phyloP scores from a whole-genome alignment of 208 protist genomes.

The Crithidia sp. region DNA sequence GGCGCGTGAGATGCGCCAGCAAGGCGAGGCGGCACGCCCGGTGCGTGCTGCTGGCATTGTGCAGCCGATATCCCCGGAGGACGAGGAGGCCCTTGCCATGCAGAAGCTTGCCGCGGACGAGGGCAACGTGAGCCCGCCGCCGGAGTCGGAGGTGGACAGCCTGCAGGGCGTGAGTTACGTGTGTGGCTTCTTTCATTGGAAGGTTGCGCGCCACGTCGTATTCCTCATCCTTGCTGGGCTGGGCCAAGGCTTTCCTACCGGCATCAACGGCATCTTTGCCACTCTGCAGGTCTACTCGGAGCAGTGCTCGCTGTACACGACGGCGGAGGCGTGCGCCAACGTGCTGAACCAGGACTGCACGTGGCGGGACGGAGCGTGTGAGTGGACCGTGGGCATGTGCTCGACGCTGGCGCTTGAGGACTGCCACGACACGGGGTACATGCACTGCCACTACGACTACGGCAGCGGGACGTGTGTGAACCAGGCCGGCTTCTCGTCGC shows the following conservation, averaged over 20 bases:
- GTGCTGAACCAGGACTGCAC: conserved; percentile 22
- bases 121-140: not conserved
- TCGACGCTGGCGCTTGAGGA: conserved; percentile 7
- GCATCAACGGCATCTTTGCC: conserved; percentile 20
- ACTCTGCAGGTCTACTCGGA: conserved; percentile 19
- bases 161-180: conserved; percentile 18
- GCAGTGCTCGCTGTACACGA: conserved; percentile 23
- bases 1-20: conserved; percentile 13
- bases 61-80: conserved; percentile 17
- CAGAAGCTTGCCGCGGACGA: conserved; percentile 15
- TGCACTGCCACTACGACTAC: conserved; percentile 25
- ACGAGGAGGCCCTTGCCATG: conserved; percentile 20
- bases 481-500: conserved; percentile 6
- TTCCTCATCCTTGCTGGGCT: conserved; percentile 14
- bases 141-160: conserved; percentile 16
- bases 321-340: conserved; percentile 10
- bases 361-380: conserved; percentile 9
- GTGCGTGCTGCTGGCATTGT: conserved; percentile 17
- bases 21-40: not conserved
- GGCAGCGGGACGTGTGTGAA: conserved; percentile 6
- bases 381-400: conserved; percentile 20
- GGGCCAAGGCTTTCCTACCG: conserved; percentile 17
- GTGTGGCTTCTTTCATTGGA: conserved; percentile 22
- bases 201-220: conserved; percentile 17
- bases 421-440: conserved; percentile 18